Percentiles rank a stretch among this genome's conserved stretches.
Conservation (phyloP, 1,284 basidiomycete genomes). For the Fomitopsis palustris region DNA sequence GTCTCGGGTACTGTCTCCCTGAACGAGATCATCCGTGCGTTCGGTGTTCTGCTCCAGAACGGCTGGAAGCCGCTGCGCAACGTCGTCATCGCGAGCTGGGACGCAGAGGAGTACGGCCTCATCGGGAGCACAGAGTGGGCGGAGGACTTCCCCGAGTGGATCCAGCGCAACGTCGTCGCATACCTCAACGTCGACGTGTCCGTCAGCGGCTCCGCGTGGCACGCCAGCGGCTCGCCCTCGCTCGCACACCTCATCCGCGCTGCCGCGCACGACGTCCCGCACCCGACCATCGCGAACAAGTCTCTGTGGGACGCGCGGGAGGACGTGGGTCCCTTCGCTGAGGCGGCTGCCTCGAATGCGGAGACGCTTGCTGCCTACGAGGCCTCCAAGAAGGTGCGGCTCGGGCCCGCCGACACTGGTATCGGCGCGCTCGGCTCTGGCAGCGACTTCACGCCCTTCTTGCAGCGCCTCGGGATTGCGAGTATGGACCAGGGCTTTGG, state of each 20-base stretch:
- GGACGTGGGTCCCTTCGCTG: constrained; percentile 53
- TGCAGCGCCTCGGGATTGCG: constrained; percentile 58
- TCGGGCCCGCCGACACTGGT: constrained; percentile 25
- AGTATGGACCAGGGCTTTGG: constrained; percentile 52
- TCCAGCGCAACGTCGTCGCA: constrained; percentile 74
- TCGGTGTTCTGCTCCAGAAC: constrained; percentile 64
- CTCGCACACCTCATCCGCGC: constrained; percentile 72
- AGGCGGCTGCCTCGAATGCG: constrained; percentile 23
- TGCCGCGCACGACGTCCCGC: constrained; percentile 65
- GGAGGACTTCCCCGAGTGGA: constrained; percentile 86
- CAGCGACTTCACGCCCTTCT: constrained; percentile 82
- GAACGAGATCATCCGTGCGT: constrained; percentile 80
- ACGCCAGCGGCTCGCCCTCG: constrained; percentile 62
- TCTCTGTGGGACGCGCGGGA: constrained; percentile 65
- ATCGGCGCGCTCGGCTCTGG: constrained; percentile 50
- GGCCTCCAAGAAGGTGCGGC: constrained; percentile 20
- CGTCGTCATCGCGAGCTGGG: constrained; percentile 89
- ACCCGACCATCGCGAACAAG: constrained; percentile 51
- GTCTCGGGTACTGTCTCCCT: constrained; percentile 86
- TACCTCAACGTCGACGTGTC: constrained; percentile 85
- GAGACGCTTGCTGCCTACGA: constrained; percentile 28
- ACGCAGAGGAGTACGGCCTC: constrained; percentile 92
- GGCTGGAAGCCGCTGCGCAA: constrained; percentile 92
- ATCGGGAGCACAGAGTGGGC: constrained; percentile 88
- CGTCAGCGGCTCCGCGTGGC: constrained; percentile 65